These are phyloP conservation scores for Erigeron philadelphicus DNA, from an alignment of 140 eudicot species.

Conservation along the genomic window DNA sequence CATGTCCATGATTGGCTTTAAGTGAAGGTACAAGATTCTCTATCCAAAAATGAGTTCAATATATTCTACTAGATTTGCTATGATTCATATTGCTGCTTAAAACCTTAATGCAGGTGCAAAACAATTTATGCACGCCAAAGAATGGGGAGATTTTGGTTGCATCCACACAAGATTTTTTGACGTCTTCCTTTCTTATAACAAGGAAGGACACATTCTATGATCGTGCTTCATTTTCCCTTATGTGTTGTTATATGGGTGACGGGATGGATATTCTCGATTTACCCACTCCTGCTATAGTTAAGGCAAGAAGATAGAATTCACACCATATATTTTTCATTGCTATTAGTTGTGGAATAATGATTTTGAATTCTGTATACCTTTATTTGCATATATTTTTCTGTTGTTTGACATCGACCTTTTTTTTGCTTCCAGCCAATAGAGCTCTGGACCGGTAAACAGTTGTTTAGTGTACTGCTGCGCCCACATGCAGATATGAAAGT, in stretches of 20 bases:
- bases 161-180: slow-evolving; percentile 92
- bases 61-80: background rate
- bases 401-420: slow-evolving; percentile 4
- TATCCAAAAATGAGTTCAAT: background rate
- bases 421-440: slow-evolving; percentile 73
- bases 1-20: background rate
- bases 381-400: slow-evolving; percentile 14
- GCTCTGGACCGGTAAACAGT: slow-evolving; percentile 97
- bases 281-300: slow-evolving; percentile 86
- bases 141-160: slow-evolving; percentile 98
- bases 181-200: slow-evolving; percentile 88
- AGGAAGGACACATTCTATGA: slow-evolving; percentile 96
- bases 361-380: background rate
- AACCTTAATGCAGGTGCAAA: slow-evolving; percentile 65
- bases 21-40: background rate
- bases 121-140: slow-evolving; percentile 95
- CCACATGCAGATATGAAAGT: slow-evolving; percentile 87
- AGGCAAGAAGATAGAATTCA: slow-evolving; percentile 39
- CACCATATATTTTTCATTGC: background rate
- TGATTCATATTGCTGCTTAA: slow-evolving; percentile 6
- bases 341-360: background rate
- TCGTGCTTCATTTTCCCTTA: slow-evolving; percentile 83
- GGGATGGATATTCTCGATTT: slow-evolving; percentile 86
- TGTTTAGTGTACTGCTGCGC: slow-evolving; percentile 69
- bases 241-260: slow-evolving; percentile 96